Conservation (phyloP, 441 rosid genomes). For the Isatis lusitanica region DNA sequence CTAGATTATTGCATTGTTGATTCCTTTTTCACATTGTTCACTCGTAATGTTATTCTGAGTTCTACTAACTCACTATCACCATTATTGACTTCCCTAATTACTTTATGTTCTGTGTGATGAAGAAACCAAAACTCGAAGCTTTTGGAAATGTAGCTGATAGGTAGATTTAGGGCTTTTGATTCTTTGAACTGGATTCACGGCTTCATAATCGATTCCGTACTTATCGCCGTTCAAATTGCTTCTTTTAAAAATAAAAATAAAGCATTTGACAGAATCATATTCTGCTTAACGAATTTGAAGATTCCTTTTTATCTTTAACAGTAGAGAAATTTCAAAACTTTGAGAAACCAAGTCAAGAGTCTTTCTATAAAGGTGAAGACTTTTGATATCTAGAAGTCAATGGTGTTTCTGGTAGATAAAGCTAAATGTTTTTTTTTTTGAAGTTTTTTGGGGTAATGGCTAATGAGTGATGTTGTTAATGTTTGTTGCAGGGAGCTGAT, state of each 20-base stretch:
- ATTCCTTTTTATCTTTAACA: not conserved
- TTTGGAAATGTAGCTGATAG: no score
- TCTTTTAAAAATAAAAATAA: not conserved
- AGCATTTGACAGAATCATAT: conserved; percentile 16
- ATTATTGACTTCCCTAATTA: no score
- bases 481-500: conserved; percentile 47
- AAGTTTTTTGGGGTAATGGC: not conserved
- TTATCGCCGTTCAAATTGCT: conserved; percentile 12
- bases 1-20: conserved; percentile 17
- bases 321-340: not conserved
- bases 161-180: no score
- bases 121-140: no score
- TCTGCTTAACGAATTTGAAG: not conserved
- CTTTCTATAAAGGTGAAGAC: not conserved
- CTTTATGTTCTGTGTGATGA: no score
- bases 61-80: not conserved
- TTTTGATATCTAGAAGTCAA: conserved; percentile 19
- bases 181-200: conserved; percentile 29
- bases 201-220: conserved; percentile 21
- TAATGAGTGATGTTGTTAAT: conserved; percentile 10
- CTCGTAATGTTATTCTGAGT: not conserved
- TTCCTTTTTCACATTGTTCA: not conserved
- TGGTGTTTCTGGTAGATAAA: conserved; percentile 2
- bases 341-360: not conserved
- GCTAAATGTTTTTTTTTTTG: not conserved